Conservation (phyloP, 1,284 basidiomycete species). For the Puccinia polysora region DNA sequence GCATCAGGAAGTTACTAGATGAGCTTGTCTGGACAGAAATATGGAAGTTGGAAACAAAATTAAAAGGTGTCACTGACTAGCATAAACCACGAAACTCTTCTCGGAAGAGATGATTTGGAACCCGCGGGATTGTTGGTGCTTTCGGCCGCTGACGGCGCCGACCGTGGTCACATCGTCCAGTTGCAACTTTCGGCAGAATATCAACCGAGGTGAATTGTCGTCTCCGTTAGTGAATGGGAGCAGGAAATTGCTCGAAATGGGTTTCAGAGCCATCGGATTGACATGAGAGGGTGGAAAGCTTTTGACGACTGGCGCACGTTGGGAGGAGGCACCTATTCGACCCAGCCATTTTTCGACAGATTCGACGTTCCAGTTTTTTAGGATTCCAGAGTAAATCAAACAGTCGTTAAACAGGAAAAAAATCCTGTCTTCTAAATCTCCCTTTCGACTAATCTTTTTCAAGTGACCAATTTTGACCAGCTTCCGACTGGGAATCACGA, state of each 20-base stretch:
- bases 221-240: constrained; percentile 14
- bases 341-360: constrained; percentile 36
- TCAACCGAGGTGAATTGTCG: constrained; percentile 32
- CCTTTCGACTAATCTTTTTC: constrained; percentile 47
- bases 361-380: constrained; percentile 18
- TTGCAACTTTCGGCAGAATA: constrained; percentile 36
- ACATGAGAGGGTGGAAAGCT: background rate
- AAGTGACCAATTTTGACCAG: constrained; percentile 64
- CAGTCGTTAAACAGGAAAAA: constrained; percentile 77
- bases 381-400: constrained; percentile 61
- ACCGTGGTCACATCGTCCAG: constrained; percentile 25
- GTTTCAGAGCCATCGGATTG: constrained; percentile 4
- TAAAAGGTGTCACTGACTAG: constrained; percentile 62
- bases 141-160: constrained; percentile 10
- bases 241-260: constrained; percentile 12
- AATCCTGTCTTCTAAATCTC: constrained; percentile 57
- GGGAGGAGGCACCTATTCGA: background rate
- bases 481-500: constrained; percentile 71
- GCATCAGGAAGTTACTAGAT: too few relatives aligned
- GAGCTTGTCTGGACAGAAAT: too few relatives aligned
- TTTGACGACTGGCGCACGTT: background rate
- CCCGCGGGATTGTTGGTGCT: background rate
- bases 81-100: constrained; percentile 69
- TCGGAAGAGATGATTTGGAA: constrained; percentile 37
- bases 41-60: constrained; percentile 12